Evolutionary conservation across 1,284 basidiomycete species (phyloP), one percentile per base, ranked within the genome.

Genomic region (Puccinia coronata): DNA sequence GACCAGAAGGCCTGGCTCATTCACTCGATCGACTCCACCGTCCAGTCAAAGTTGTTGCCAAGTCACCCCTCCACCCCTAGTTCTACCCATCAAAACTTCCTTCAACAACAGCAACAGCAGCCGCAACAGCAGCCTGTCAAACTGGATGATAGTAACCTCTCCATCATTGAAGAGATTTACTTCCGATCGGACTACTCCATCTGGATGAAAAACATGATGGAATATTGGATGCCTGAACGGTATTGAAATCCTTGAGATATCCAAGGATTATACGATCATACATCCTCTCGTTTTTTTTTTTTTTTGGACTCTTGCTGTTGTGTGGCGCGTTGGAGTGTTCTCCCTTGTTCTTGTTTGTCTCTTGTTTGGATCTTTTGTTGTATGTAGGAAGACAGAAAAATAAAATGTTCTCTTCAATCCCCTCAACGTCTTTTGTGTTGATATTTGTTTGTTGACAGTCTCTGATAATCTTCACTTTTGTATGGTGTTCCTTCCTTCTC

Each of bases 1-100:
- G 92, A 95, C 84, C 95, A 98, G 87, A 94, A 94, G 87, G 92
- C 92, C 85, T 97, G 95, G 95, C 51, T 71, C 9, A 53, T 71
- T 23, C 43, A 53, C 34, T 34, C 47, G 1, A 18, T 41, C 16
- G 43, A 43, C 43, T 71, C 69, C 18, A 71, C 11, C 28, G n/a
- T 20, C 14, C 25, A 14, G 25, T 41, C 28, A 47, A 23, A 65
- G 16, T 6, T 28, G 5, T 16, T 18, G 39, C 6, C 25, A 20
- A 11, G n/a, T n/a, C 18, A 14, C 36, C 25, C 39, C 20, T 67
- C 57, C 3, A 31, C 57, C 34, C 57, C 57, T 59, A 9, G 6
- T 2, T 57, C 55, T 57, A 47, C 55, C 2, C 2, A 23, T 28
- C 55, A 34, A n/a, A 31, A 5, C 28, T 34, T 25, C 57, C 8